These are phyloP conservation scores for Boletus subparvulus DNA, from an alignment of 768 basidiomycete genomes.

Conservation along the genomic window DNA sequence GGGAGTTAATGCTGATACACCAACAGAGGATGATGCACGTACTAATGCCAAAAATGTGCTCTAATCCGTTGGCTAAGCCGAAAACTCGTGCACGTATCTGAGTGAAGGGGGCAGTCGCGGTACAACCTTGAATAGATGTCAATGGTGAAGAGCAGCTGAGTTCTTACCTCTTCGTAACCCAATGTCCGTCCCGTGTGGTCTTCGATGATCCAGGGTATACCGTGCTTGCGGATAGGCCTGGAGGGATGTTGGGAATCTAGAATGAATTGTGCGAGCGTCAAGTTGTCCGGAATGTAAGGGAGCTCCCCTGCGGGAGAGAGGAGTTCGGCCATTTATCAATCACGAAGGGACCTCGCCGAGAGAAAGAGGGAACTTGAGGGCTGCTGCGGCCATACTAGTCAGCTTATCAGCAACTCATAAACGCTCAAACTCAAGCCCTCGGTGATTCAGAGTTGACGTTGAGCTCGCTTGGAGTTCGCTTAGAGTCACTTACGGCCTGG, in stretches of 20 bases:
- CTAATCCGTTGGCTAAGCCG: conserved; percentile 40
- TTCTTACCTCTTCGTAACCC: conserved; percentile 38
- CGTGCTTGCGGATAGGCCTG: conserved; percentile 25
- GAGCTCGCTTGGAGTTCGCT: too few relatives aligned
- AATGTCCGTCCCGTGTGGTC: conserved; percentile 38
- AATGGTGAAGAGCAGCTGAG: background rate
- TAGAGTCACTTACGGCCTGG: too few relatives aligned
- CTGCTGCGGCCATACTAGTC: too few relatives aligned
- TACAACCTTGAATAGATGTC: background rate
- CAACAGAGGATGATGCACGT: conserved; percentile 7
- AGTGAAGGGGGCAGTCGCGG: background rate
- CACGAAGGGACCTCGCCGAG: too few relatives aligned
- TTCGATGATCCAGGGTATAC: conserved; percentile 42
- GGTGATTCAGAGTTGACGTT: too few relatives aligned
- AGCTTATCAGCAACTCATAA: too few relatives aligned
- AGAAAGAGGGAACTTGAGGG: too few relatives aligned
- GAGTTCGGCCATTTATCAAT: conserved; percentile 27
- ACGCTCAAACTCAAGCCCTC: too few relatives aligned
- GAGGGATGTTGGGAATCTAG: conserved; percentile 35
- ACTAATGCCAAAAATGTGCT: conserved; percentile 35
- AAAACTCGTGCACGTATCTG: conserved; percentile 38
- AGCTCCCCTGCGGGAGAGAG: conserved; percentile 28
- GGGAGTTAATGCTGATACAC: background rate
- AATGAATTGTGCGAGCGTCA: conserved; percentile 40
- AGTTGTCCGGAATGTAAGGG: conserved; percentile 38